These are phyloP conservation scores for Paraconiothyrium sp. DNA, from an alignment of 2,329 filamentous ascomycete species.

Conservation along the genomic window DNA sequence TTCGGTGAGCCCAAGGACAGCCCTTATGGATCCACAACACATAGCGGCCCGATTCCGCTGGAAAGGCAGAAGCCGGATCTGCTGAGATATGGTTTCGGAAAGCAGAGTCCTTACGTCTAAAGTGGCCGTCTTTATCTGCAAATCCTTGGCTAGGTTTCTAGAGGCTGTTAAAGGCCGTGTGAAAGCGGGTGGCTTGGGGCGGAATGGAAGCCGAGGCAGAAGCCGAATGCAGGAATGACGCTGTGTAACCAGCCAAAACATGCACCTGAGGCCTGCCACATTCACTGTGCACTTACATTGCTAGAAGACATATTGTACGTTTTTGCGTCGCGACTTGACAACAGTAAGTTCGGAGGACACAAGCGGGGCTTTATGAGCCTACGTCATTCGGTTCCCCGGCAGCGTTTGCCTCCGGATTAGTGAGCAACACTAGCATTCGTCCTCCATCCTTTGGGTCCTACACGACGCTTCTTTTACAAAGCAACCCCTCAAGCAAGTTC, in stretches of 20 bases:
- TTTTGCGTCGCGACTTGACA: neutral
- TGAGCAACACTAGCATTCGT: conserved; percentile 2
- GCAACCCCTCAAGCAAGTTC: neutral
- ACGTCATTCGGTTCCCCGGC: conserved; percentile 3
- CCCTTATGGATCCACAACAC: conserved; percentile 67
- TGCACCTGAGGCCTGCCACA: neutral
- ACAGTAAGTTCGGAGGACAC: neutral
- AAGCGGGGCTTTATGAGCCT: conserved; percentile 1
- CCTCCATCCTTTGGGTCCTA: neutral
- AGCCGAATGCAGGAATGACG: neutral
- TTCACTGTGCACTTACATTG: conserved; percentile 6
- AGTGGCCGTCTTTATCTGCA: conserved; percentile 62
- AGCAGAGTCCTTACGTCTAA: conserved; percentile 63
- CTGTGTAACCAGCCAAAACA: neutral
- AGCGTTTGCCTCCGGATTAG: conserved; percentile 6
- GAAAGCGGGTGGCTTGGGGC: neutral
- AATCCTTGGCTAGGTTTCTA: conserved; percentile 1
- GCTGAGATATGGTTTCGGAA: conserved; percentile 66
- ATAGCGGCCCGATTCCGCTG: conserved; percentile 63
- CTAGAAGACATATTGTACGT: conserved; percentile 1
- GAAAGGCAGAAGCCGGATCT: conserved; percentile 61
- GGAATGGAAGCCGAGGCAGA: neutral
- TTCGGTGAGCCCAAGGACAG: conserved; percentile 69
- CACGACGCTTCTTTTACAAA: neutral
- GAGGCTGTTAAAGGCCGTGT: neutral